Conservation (phyloP, 2,329 filamentous ascomycete genomes). For the Madurella mycetomatis region DNA sequence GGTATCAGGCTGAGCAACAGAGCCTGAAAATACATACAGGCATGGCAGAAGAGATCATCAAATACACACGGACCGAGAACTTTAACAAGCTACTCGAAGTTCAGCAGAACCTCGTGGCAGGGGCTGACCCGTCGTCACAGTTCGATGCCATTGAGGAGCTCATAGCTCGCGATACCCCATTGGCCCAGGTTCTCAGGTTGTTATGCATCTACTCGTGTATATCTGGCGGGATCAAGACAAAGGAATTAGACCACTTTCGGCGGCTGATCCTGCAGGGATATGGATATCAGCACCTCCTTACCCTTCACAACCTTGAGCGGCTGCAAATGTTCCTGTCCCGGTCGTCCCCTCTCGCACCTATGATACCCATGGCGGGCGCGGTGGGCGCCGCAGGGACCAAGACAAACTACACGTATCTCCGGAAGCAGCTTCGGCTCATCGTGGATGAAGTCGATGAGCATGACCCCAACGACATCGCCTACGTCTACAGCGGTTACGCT, state of each 20-base stretch:
- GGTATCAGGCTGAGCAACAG: conserved; percentile 88
- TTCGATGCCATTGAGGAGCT: conserved; percentile 90
- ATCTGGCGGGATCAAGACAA: conserved; percentile 78
- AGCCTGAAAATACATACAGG: conserved; percentile 89
- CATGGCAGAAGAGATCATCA: conserved; percentile 92
- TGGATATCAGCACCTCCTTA: conserved; percentile 90
- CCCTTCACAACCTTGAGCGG: conserved; percentile 82
- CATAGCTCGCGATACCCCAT: conserved; percentile 78
- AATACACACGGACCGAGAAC: conserved; percentile 80
- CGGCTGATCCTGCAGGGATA: conserved; percentile 87
- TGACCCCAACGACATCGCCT: conserved; percentile 91
- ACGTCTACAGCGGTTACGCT: conserved; percentile 96
- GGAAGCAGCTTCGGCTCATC: conserved; percentile 82
- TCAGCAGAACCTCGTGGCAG: conserved; percentile 90
- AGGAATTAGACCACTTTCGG: conserved; percentile 86
- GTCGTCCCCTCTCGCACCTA: conserved; percentile 70
- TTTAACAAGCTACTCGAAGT: conserved; percentile 88
- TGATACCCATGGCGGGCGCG: conserved; percentile 69
- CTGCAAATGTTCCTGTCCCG: conserved; percentile 78
- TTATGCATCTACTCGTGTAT: conserved; percentile 90
- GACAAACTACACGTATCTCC: conserved; percentile 85
- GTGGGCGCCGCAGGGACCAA: conserved; percentile 58
- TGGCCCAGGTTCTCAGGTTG: conserved; percentile 77
- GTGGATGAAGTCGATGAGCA: conserved; percentile 96
- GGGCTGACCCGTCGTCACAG: conserved; percentile 81